Evolutionary conservation across 2,329 filamentous ascomycete species (phyloP), one percentile per base, ranked within the genome.

Genomic region (Blastomyces percursus): DNA sequence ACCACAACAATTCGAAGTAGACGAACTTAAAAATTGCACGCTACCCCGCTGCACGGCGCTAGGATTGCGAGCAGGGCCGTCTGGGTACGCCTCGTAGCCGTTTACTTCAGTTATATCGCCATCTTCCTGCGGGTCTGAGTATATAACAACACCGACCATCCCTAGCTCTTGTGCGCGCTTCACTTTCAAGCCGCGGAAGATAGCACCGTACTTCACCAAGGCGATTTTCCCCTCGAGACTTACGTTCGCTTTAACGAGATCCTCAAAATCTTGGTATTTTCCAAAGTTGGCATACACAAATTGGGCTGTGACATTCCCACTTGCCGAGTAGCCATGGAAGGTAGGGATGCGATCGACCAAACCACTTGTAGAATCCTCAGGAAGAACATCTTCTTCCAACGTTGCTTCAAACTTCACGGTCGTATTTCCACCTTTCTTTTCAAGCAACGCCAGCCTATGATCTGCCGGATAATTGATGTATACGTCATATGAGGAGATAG

Each of bases 291-390:
- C 91, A 71, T 88, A 97, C 40, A 96, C 89, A 67, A 90, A 94
- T 16, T 85, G 84, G 2, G 85, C 91, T 0, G 93, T 96, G 57
- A 95, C 93, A 73, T 97, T 96, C 35, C 93, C 93, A 64, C 82
- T 92, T 4, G 91, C 91, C 3, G 91, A 96, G 75, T 96, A 97
- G 61, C 93, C 94, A 71, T 97, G 93, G 78, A 97, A 97, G 0
- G 88, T 93, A 0, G 93, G 91, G 30, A 97, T 82, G 38, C 90
- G 81, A 69, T 91, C 83, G 11, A 82, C 76, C 55, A 91, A 78
- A 27, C 85, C 82, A 21, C 86, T 91, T 0, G 91, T 95, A 2
- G 86, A 83, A 72, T 99, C 94, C 60, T 96, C 87, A 0, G 90
- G 82, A 5, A 97, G 78, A 1, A 93, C 82, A 71, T 96, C 91